Conservation (phyloP, 164 flowering plant species). For the Tetrastigma voinierianum region DNA sequence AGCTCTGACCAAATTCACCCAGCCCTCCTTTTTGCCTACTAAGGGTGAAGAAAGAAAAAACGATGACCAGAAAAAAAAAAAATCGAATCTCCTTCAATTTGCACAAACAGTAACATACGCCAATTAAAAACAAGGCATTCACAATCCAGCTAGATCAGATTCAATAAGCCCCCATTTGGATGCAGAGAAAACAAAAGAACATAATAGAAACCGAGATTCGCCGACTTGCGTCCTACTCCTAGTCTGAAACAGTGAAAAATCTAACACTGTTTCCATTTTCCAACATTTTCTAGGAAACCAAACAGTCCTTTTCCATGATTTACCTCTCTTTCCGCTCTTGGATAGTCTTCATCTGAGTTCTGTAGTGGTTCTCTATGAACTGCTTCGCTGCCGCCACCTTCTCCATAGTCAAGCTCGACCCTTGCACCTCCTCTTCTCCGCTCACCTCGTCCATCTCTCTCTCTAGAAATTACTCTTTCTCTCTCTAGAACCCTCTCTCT, state of each 20-base stretch:
- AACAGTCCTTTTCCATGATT: background rate
- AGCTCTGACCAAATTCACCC: too few relatives aligned
- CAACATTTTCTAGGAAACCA: conserved; percentile 17
- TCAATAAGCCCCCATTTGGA: background rate
- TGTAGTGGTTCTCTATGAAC: conserved; percentile 91
- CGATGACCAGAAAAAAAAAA: too few relatives aligned
- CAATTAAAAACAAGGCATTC: too few relatives aligned
- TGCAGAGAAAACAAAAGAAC: background rate
- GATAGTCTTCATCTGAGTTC: conserved; percentile 89
- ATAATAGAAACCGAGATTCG: background rate
- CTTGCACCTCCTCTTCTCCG: conserved; percentile 42
- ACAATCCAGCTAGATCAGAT: conserved; percentile 3
- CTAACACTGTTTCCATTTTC: background rate
- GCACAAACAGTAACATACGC: too few relatives aligned
- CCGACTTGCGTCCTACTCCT: background rate
- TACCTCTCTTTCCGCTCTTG: conserved; percentile 83
- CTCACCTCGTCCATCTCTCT: conserved; percentile 24
- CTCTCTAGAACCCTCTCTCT: conserved; percentile 22
- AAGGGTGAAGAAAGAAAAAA: too few relatives aligned
- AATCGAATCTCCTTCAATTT: too few relatives aligned
- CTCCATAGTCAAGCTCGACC: conserved; percentile 82
- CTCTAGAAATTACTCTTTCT: background rate
- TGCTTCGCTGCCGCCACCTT: conserved; percentile 93
- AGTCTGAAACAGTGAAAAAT: background rate
- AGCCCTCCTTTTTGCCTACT: too few relatives aligned